Evolutionary conservation across 495 filamentous ascomycete genomes (phyloP).

Genomic region (Opeltia flavorubescens): DNA sequence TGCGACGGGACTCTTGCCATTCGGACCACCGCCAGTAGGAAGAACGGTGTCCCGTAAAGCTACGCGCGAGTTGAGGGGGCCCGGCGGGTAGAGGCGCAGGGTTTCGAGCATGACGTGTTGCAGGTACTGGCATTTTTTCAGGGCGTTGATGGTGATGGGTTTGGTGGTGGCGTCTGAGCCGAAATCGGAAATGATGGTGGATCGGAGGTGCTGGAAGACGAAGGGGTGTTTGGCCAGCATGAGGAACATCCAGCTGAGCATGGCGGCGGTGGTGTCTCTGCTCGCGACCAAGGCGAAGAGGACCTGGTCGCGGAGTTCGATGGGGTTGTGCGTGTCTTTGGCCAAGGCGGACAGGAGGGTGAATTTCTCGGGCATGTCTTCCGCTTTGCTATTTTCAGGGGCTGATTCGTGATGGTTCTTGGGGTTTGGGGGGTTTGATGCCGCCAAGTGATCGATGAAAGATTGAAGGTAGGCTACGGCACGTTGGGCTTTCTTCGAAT

Average conservation of each 20-base stretch:
- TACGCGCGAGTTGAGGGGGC: not conserved
- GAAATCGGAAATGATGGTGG: not conserved
- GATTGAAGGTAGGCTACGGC: too few species aligned
- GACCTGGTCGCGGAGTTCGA: not conserved
- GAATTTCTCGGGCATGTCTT: not conserved
- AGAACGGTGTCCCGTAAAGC: slow-evolving; percentile 29
- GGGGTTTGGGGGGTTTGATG: too few species aligned
- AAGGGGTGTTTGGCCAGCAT: not conserved
- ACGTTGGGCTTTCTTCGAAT: too few species aligned
- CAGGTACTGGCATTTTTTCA: slow-evolving; percentile 31
- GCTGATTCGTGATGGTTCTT: too few species aligned
- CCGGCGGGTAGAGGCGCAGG: slow-evolving; percentile 29
- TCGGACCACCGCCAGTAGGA: slow-evolving; percentile 52
- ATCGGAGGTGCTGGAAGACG: not conserved
- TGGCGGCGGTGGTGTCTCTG: slow-evolving; percentile 29
- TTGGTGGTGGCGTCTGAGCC: slow-evolving; percentile 35
- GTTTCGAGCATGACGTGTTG: slow-evolving; percentile 55
- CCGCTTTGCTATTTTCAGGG: too few species aligned
- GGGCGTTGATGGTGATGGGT: slow-evolving; percentile 25
- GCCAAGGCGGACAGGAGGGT: not conserved
- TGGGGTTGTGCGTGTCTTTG: not conserved
- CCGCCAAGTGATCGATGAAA: too few species aligned
- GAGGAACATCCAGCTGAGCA: slow-evolving; percentile 7
- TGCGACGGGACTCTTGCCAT: slow-evolving; percentile 34
- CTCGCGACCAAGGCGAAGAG: slow-evolving; percentile 17